Percentiles rank a stretch among this genome's conserved stretches.
Conservation (phyloP, 2,329 filamentous ascomycete species). For the Beauveria sp. region DNA sequence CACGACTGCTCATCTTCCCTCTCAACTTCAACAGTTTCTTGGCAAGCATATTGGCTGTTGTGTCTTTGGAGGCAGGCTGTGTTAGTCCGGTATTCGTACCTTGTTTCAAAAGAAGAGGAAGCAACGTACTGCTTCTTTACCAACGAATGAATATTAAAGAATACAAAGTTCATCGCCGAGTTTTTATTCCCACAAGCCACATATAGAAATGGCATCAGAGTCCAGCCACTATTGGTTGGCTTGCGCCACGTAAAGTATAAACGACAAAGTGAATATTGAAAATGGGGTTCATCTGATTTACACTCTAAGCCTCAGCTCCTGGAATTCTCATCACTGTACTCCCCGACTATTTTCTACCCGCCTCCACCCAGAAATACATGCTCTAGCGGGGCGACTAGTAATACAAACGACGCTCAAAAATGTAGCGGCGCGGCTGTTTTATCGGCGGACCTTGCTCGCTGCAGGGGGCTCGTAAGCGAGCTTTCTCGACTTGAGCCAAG, state of each 20-base stretch:
- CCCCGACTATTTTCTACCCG: conserved; percentile 29
- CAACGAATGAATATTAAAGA: background rate
- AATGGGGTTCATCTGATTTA: conserved; percentile 41
- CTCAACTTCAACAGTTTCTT: background rate
- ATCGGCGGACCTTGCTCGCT: conserved; percentile 42
- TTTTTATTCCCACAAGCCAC: too few species aligned
- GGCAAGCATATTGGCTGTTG: background rate
- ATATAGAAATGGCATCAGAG: background rate
- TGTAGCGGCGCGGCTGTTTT: conserved; percentile 20
- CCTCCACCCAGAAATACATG: conserved; percentile 35
- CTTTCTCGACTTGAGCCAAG: conserved; percentile 92
- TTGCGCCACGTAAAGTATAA: background rate
- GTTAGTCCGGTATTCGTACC: background rate
- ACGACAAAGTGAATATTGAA: conserved; percentile 27
- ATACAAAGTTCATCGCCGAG: background rate
- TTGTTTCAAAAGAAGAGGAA: background rate
- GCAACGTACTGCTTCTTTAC: background rate
- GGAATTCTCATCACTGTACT: conserved; percentile 20
- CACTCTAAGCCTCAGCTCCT: conserved; percentile 35
- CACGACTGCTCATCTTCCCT: background rate
- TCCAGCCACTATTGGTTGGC: background rate
- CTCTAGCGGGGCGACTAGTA: conserved; percentile 35
- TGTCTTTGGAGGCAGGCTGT: background rate
- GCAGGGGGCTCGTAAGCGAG: conserved; percentile 76
- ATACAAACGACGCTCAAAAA: conserved; percentile 23